Evolutionary conservation across 352 stramenopile genomes (phyloP).

Genomic region (Phytophthora citricola): DNA sequence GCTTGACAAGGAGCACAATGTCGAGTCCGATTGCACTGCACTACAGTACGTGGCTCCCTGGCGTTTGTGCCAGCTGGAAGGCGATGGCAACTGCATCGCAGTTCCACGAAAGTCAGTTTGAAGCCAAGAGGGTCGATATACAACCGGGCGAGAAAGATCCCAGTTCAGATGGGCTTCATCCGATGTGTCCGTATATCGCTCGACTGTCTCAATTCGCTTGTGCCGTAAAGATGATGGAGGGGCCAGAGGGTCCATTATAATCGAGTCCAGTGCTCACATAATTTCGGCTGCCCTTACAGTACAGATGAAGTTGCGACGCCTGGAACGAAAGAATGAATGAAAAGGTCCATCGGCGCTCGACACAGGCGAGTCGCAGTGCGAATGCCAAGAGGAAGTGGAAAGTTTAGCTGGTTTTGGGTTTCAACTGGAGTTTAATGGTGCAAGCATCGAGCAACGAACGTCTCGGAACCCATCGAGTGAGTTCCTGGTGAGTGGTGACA

Average conservation of each 20-base stretch:
- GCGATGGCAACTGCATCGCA: background rate
- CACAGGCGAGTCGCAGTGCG: background rate
- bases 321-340: background rate
- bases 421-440: background rate
- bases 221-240: background rate
- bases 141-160: slow-evolving; percentile 21
- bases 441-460: slow-evolving; percentile 14
- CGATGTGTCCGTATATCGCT: slow-evolving; percentile 29
- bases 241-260: slow-evolving; percentile 7
- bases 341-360: background rate
- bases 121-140: background rate
- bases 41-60: background rate
- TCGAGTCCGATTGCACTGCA: background rate
- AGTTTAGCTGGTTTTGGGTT: background rate
- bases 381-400: too few relatives aligned
- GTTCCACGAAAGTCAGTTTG: slow-evolving; percentile 32
- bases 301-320: too few relatives aligned
- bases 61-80: background rate
- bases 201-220: slow-evolving; percentile 20
- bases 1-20: background rate
- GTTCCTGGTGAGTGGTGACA: background rate
- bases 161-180: slow-evolving; percentile 28
- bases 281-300: background rate
- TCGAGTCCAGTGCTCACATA: background rate
- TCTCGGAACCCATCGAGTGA: slow-evolving; percentile 2